A percentile compares a stretch with the other conserved stretches of the same genome.
Evolutionary conservation across 805 yeast species (phyloP).

Genomic region (Ogataea pignaliae): DNA sequence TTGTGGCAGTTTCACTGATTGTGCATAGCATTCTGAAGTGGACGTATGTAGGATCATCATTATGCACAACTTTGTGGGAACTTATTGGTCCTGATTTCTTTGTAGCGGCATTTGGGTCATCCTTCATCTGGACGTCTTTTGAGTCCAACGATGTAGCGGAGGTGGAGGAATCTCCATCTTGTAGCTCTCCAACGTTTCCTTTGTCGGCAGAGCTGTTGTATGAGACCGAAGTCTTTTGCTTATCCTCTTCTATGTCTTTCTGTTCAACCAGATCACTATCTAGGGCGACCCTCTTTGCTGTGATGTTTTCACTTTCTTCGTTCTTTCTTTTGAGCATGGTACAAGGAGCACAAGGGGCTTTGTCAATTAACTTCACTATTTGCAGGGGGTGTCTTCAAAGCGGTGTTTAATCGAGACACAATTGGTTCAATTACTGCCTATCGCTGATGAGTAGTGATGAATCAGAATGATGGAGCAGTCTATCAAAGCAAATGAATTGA

Average conservation of each 20-base stretch:
- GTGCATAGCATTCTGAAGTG: conserved; percentile 71
- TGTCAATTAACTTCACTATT: too few relatives aligned
- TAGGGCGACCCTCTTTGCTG: conserved; percentile 64
- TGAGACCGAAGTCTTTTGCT: conserved; percentile 39
- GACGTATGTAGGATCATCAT: conserved; percentile 56
- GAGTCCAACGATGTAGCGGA: neutral
- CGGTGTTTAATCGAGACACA: too few relatives aligned
- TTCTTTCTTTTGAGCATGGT: conserved; percentile 59
- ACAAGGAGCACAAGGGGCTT: neutral
- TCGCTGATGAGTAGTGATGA: too few relatives aligned
- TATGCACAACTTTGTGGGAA: conserved; percentile 19
- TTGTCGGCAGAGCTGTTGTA: conserved; percentile 14
- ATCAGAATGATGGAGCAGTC: too few relatives aligned
- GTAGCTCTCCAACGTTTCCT: conserved; percentile 2
- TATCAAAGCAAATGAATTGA: too few relatives aligned
- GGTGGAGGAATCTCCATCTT: neutral
- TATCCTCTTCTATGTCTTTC: conserved; percentile 38
- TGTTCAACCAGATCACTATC: conserved; percentile 53
- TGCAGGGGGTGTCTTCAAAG: too few relatives aligned
- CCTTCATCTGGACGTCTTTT: conserved; percentile 4
- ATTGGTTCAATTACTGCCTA: too few relatives aligned
- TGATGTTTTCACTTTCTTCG: conserved; percentile 56
- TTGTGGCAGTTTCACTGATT: conserved; percentile 67
- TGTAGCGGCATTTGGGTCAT: conserved; percentile 1
- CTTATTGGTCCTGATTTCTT: conserved; percentile 17